These are phyloP conservation scores for Ophiorrhiza pumila DNA, from an alignment of 257 asterid genomes.

Conservation along the genomic window DNA sequence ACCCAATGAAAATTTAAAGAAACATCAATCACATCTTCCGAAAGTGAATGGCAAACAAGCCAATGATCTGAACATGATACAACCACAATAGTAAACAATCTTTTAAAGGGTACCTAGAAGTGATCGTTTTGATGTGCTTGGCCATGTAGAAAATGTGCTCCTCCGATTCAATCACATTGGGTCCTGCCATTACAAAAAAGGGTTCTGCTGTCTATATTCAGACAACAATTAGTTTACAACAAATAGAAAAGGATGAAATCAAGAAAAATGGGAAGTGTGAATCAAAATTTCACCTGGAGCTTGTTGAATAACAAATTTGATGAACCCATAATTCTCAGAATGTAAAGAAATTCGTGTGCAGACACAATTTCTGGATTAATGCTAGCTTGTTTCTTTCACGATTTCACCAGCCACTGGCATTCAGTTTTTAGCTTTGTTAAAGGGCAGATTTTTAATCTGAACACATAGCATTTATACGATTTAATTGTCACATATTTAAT, in stretches of 20 bases:
- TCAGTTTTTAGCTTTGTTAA: too few species aligned
- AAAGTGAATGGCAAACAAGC: background rate
- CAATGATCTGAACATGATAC: background rate
- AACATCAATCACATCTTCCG: background rate
- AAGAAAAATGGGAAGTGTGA: background rate
- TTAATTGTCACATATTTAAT: too few species aligned
- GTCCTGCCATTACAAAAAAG: conserved; percentile 85
- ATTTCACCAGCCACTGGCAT: too few species aligned
- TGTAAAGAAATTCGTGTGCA: background rate
- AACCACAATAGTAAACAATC: background rate
- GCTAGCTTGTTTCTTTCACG: too few species aligned
- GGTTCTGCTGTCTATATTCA: conserved; percentile 66
- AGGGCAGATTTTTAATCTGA: too few species aligned
- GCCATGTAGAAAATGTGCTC: conserved; percentile 84
- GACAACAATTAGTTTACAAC: background rate
- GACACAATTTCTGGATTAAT: too few species aligned
- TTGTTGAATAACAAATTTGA: conserved; percentile 61
- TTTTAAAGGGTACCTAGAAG: conserved; percentile 25
- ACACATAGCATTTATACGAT: too few species aligned
- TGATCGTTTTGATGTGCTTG: conserved; percentile 52
- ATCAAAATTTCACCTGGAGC: conserved; percentile 61
- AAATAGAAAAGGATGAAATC: background rate
- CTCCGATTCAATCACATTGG: conserved; percentile 90
- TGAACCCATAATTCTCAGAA: conserved; percentile 45
- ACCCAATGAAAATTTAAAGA: background rate